Evolutionary conservation across 208 protist species (phyloP).

Genomic region (Polymyxa betae): DNA sequence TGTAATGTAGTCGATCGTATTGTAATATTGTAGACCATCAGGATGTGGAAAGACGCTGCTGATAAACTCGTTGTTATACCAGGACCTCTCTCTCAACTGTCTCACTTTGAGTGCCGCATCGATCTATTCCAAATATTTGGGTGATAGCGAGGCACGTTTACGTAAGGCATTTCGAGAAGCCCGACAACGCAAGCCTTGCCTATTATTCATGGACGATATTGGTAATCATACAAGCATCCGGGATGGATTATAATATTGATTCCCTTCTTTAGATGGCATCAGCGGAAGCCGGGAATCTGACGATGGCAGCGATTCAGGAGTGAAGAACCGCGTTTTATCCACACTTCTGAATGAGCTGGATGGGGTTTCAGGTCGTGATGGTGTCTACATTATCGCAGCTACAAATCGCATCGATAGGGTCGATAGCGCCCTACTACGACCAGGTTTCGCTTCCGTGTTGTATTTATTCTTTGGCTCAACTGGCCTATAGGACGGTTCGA

Average conservation of each 20-base stretch:
- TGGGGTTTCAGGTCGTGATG: neutral
- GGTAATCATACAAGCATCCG: neutral
- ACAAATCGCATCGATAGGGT: slow-evolving; percentile 55
- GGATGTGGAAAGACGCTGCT: slow-evolving; percentile 43
- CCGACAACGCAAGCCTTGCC: neutral
- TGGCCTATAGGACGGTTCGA: neutral
- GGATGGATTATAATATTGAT: neutral
- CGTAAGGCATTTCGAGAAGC: neutral
- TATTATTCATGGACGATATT: slow-evolving; percentile 25
- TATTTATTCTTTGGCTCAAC: neutral
- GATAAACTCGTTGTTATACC: neutral
- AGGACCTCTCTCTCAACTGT: neutral
- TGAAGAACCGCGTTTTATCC: slow-evolving; percentile 51
- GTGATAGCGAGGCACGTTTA: slow-evolving; percentile 29
- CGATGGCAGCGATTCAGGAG: slow-evolving; percentile 31
- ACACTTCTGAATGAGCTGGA: slow-evolving; percentile 60
- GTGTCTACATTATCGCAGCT: slow-evolving; percentile 53
- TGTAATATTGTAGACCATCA: neutral
- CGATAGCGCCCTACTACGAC: slow-evolving; percentile 59
- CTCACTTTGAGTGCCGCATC: neutral
- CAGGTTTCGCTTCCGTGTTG: neutral
- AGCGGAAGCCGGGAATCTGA: neutral
- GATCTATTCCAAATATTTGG: slow-evolving; percentile 14
- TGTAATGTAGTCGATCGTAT: too few relatives aligned
- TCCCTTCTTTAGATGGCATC: slow-evolving; percentile 51